Evolutionary conservation across 139 green algal species (phyloP).

Genomic region (Tetradesmus obliquus): DNA sequence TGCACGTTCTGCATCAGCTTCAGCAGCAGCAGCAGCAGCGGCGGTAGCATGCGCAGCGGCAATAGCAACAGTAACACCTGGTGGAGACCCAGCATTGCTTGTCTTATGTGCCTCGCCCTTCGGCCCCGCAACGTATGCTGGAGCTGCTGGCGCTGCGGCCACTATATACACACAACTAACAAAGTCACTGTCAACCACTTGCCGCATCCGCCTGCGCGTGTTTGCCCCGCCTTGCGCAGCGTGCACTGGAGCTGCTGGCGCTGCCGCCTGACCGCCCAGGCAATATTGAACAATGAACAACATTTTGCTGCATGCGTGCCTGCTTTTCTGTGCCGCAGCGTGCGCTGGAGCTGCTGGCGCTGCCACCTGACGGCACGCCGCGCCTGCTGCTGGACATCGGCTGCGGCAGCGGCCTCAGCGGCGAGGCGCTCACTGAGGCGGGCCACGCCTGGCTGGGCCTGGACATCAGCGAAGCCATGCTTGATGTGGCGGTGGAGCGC

Average conservation of each 20-base stretch:
- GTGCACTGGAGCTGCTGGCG: constrained; percentile 94
- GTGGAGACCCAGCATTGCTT: not conserved
- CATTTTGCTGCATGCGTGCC: not conserved
- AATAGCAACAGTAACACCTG: not conserved
- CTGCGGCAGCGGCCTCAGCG: constrained; percentile 91
- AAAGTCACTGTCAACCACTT: too few species aligned
- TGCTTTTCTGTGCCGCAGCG: constrained; percentile 77
- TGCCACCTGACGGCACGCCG: constrained; percentile 84
- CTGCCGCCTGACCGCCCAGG: constrained; percentile 81
- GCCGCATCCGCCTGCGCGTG: too few species aligned
- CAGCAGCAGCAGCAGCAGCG: not conserved
- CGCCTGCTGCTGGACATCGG: constrained; percentile 95
- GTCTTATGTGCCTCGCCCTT: too few species aligned
- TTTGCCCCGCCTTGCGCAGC: constrained; percentile 53
- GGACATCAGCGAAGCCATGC: constrained; percentile 91
- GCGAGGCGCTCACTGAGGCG: constrained; percentile 73
- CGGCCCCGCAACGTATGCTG: not conserved
- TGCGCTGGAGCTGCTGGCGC: constrained; percentile 93
- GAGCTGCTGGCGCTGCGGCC: constrained; percentile 7
- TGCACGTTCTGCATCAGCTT: not conserved
- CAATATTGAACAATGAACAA: not conserved
- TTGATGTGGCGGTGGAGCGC: constrained; percentile 79
- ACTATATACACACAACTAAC: too few species aligned
- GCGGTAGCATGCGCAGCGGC: not conserved
- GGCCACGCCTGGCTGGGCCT: constrained; percentile 89